These are phyloP conservation scores for Pseudoneurospora amorphoporcata DNA, from an alignment of 495 filamentous ascomycete genomes.

Conservation along the genomic window DNA sequence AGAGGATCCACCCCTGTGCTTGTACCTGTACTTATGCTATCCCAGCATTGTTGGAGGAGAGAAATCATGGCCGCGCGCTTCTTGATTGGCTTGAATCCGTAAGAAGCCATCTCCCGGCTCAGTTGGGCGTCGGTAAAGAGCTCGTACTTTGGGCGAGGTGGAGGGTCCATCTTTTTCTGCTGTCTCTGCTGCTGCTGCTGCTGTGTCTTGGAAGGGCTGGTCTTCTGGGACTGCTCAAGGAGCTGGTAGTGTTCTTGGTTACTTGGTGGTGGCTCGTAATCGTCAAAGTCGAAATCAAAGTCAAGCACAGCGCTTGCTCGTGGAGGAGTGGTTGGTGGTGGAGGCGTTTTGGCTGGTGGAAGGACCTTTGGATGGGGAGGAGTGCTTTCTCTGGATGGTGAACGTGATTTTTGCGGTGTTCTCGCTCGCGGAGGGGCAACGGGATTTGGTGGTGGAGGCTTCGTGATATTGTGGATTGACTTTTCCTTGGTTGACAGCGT, in stretches of 20 bases:
- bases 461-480: not conserved
- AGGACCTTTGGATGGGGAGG: not conserved
- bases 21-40: constrained; percentile 19
- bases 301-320: not conserved
- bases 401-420: not conserved
- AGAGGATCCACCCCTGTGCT: not conserved
- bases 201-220: not conserved
- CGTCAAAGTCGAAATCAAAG: not conserved
- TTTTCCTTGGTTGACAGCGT: not conserved
- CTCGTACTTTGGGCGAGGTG: constrained; percentile 46
- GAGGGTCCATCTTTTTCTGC: constrained; percentile 16
- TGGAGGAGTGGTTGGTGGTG: not conserved
- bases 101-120: constrained; percentile 48
- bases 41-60: constrained; percentile 65
- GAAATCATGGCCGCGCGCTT: constrained; percentile 61
- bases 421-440: not conserved
- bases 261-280: constrained; percentile 23
- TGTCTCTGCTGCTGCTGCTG: not conserved
- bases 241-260: constrained; percentile 23
- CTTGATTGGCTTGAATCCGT: constrained; percentile 68
- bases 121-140: constrained; percentile 55
- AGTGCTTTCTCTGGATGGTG: not conserved
- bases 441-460: not conserved
- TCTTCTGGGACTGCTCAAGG: constrained; percentile 9
- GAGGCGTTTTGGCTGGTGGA: not conserved